phyloP scores from a whole-genome alignment of 75 land plant species.

The Azolla pinnata region DNA sequence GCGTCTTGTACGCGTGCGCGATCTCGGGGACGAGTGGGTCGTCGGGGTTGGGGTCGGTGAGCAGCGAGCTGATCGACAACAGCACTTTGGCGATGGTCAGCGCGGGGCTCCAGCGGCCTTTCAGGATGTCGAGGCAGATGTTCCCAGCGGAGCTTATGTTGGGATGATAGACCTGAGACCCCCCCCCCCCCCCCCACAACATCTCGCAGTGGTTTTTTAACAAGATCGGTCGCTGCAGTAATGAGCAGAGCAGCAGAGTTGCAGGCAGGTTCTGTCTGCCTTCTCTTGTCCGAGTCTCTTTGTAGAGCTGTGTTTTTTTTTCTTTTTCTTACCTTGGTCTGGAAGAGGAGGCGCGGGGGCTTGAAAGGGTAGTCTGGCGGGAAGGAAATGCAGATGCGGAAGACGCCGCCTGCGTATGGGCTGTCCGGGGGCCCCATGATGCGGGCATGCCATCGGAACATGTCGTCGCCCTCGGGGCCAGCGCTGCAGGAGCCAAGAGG shows the following conservation, averaged over 20 bases:
- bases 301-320: neutral
- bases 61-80: conserved; percentile 13
- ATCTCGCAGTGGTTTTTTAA: neutral
- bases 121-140: conserved; percentile 3
- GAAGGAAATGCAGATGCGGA: conserved; percentile 38
- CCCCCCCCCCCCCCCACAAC: too few relatives aligned
- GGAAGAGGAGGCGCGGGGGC: conserved; percentile 19
- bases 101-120: conserved; percentile 3
- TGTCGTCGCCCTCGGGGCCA: conserved; percentile 38
- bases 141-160: conserved; percentile 4
- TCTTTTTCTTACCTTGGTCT: conserved; percentile 10
- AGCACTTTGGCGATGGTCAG: conserved; percentile 9
- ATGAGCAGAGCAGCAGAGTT: neutral
- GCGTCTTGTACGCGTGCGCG: conserved; percentile 10
- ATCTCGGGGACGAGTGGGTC: conserved; percentile 11
- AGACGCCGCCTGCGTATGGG: conserved; percentile 41
- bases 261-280: neutral
- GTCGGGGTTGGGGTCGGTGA: too few relatives aligned
- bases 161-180: conserved; percentile 7
- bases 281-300: neutral
- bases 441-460: conserved; percentile 54
- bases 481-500: conserved; percentile 47
- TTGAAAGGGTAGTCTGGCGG: conserved; percentile 57
- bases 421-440: conserved; percentile 49
- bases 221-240: neutral